These are phyloP conservation scores for Penicillium sp. DNA, from an alignment of 2,329 filamentous ascomycete genomes.

Conservation along the genomic window DNA sequence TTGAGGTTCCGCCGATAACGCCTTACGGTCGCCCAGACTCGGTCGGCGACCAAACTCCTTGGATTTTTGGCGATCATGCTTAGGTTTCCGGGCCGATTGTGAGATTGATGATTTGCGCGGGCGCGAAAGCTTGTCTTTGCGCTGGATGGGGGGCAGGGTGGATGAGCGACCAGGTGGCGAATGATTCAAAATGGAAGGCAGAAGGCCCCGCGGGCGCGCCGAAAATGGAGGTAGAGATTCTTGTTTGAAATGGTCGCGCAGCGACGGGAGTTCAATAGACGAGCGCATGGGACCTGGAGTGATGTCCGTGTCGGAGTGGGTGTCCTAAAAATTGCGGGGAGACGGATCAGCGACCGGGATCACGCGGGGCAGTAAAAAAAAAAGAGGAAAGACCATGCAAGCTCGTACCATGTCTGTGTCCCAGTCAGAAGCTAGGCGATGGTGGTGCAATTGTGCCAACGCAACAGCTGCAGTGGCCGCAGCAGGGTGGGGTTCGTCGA, in stretches of 20 bases:
- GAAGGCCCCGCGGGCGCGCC: conserved; percentile 67
- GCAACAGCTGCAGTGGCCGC: conserved; percentile 80
- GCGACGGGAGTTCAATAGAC: conserved; percentile 71
- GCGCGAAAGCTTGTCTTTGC: conserved; percentile 68
- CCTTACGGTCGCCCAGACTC: conserved; percentile 76
- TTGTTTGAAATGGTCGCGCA: conserved; percentile 69
- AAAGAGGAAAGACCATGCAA: conserved; percentile 34
- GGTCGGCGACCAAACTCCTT: conserved; percentile 72
- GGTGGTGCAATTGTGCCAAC: conserved; percentile 78
- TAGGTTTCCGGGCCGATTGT: conserved; percentile 71
- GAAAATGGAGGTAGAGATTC: conserved; percentile 69
- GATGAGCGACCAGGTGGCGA: conserved; percentile 86
- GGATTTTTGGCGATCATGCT: conserved; percentile 80
- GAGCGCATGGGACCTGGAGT: conserved; percentile 62
- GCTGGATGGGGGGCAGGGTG: conserved; percentile 80
- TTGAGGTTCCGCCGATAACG: conserved; percentile 80
- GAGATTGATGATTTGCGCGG: conserved; percentile 85
- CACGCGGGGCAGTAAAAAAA: neutral
- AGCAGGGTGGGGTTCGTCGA: conserved; percentile 69
- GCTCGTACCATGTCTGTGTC: conserved; percentile 72
- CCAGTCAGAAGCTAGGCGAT: conserved; percentile 74
- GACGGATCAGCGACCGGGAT: conserved; percentile 19
- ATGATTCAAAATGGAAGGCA: conserved; percentile 75
- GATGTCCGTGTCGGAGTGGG: conserved; percentile 70
- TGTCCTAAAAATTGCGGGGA: conserved; percentile 55